These are phyloP conservation scores for Neurospora sp. DNA, from an alignment of 495 filamentous ascomycete genomes.

Conservation along the genomic window DNA sequence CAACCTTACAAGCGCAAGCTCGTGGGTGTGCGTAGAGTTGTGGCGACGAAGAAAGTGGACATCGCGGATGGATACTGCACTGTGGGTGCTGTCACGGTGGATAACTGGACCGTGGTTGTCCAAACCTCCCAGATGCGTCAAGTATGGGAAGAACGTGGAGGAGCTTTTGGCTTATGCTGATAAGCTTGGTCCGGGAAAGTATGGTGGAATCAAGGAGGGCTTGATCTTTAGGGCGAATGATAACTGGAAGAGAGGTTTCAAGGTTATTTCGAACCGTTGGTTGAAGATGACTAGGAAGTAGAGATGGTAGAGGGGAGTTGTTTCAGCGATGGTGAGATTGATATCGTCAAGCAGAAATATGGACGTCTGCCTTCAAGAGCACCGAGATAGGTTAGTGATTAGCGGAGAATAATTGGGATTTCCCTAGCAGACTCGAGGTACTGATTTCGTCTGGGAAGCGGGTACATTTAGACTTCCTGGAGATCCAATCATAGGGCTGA, in stretches of 20 bases:
- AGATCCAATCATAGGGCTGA: too few species aligned
- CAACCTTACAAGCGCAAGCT: background rate
- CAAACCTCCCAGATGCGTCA: background rate
- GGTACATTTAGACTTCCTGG: too few species aligned
- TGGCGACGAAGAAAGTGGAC: background rate
- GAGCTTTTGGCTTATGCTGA: conserved; percentile 13
- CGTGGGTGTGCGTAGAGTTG: background rate
- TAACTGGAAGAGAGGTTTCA: conserved; percentile 1
- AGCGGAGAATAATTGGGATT: too few species aligned
- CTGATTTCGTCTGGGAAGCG: too few species aligned
- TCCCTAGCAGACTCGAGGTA: too few species aligned
- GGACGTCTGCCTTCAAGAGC: too few species aligned
- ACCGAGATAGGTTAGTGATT: too few species aligned
- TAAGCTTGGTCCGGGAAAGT: background rate
- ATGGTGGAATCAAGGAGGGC: conserved; percentile 9
- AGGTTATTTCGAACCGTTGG: conserved; percentile 21
- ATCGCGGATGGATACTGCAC: background rate
- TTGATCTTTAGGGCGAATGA: conserved; percentile 11
- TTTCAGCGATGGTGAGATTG: background rate
- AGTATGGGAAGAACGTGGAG: background rate
- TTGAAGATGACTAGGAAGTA: conserved; percentile 7
- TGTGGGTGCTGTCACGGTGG: background rate
- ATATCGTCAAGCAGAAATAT: background rate
- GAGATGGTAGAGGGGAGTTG: background rate
- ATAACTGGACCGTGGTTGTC: background rate